Evolutionary conservation across 805 yeast species (phyloP).

Genomic region (Pichia heedii): DNA sequence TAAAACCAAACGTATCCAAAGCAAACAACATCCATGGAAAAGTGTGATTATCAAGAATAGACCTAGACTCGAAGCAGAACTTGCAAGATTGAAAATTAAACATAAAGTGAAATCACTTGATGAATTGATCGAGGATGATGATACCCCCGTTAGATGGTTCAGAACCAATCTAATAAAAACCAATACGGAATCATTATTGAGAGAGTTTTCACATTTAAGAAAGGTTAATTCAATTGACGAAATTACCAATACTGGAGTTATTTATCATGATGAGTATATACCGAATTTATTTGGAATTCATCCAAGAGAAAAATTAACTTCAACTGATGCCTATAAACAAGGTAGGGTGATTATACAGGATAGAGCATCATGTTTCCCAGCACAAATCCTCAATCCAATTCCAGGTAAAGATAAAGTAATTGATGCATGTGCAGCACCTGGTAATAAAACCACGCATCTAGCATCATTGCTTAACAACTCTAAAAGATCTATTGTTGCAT

Average conservation of each 20-base stretch:
- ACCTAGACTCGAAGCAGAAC: constrained; percentile 75
- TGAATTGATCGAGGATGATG: constrained; percentile 46
- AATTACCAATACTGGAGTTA: constrained; percentile 36
- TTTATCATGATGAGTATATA: constrained; percentile 66
- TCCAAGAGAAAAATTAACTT: constrained; percentile 62
- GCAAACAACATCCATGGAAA: constrained; percentile 82
- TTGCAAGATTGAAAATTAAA: constrained; percentile 66
- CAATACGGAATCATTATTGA: constrained; percentile 29
- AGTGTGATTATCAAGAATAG: constrained; percentile 71
- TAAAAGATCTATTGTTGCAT: constrained; percentile 56
- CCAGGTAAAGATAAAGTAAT: constrained; percentile 53
- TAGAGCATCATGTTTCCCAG: constrained; percentile 95
- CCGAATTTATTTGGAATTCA: constrained; percentile 76
- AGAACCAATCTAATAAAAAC: constrained; percentile 60
- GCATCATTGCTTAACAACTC: constrained; percentile 51
- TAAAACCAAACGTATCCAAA: constrained; percentile 71
- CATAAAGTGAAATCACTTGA: constrained; percentile 51
- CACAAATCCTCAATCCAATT: constrained; percentile 60
- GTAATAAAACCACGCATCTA: constrained; percentile 91
- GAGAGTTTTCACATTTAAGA: constrained; percentile 36
- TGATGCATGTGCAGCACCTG: constrained; percentile 98
- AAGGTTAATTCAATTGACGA: constrained; percentile 39
- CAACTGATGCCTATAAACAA: constrained; percentile 55
- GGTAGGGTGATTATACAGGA: constrained; percentile 91
- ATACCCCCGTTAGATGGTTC: constrained; percentile 75